Evolutionary conservation across 352 stramenopile species (phyloP).

Genomic region (Globisporangium barbulae): DNA sequence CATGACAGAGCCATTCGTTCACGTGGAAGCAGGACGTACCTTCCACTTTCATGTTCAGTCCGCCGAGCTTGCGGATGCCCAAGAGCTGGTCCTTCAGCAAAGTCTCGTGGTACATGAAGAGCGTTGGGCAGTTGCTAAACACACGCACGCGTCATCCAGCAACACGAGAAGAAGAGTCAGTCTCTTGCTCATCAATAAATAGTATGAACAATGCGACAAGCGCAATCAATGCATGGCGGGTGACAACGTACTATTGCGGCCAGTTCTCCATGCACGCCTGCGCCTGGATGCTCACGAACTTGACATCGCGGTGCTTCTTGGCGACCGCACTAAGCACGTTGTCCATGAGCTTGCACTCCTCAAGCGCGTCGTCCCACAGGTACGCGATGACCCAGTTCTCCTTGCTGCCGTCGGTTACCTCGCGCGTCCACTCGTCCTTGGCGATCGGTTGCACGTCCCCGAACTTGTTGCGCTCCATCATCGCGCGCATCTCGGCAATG

Average conservation of each 20-base stretch:
- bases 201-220: too few relatives aligned
- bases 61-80: constrained; percentile 85
- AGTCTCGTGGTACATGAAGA: constrained; percentile 93
- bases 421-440: constrained; percentile 92
- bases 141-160: neutral
- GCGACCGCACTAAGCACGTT: constrained; percentile 80
- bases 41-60: constrained; percentile 84
- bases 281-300: constrained; percentile 93
- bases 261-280: constrained; percentile 92
- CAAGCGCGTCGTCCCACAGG: constrained; percentile 84
- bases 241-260: constrained; percentile 51
- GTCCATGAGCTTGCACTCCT: constrained; percentile 92
- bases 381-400: constrained; percentile 89
- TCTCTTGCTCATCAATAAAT: neutral
- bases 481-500: constrained; percentile 86
- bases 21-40: constrained; percentile 23
- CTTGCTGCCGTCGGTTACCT: constrained; percentile 89
- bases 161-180: neutral
- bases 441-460: constrained; percentile 88
- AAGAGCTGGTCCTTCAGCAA: constrained; percentile 88
- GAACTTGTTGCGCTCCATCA: constrained; percentile 83
- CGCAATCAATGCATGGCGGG: neutral
- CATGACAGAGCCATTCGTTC: constrained; percentile 4
- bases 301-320: constrained; percentile 86
- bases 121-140: constrained; percentile 84